These are phyloP conservation scores for Globisporangium middletonii DNA, from an alignment of 352 stramenopile species.

Conservation along the genomic window DNA sequence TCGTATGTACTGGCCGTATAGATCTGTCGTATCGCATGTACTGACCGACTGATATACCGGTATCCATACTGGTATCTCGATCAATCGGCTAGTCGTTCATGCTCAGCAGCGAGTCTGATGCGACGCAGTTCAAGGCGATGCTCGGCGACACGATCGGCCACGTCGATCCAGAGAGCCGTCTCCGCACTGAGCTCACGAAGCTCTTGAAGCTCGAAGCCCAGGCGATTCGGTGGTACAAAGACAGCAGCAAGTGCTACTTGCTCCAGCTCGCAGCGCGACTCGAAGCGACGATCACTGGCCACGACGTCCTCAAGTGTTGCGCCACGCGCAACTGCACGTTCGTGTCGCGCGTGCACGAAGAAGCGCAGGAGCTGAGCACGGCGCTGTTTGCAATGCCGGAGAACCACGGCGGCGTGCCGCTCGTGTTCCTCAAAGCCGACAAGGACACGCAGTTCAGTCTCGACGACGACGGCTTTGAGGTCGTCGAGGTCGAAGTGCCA, in stretches of 20 bases:
- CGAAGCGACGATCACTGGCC: conserved; percentile 28
- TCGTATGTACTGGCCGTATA: background rate
- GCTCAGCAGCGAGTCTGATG: conserved; percentile 27
- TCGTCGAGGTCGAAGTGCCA: conserved; percentile 28
- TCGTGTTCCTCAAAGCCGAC: conserved; percentile 63
- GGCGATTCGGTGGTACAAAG: conserved; percentile 68
- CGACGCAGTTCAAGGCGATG: conserved; percentile 33
- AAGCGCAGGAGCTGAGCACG: conserved; percentile 38
- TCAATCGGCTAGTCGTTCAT: conserved; percentile 59
- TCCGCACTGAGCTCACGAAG: conserved; percentile 53
- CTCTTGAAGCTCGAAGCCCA: conserved; percentile 64
- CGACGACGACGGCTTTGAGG: conserved; percentile 80
- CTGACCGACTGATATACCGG: no score
- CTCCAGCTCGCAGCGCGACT: conserved; percentile 51
- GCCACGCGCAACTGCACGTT: conserved; percentile 35
- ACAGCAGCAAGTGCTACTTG: conserved; percentile 61
- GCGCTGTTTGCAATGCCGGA: conserved; percentile 65
- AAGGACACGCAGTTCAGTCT: conserved; percentile 70
- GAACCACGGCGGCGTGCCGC: conserved; percentile 68
- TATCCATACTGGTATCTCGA: no score
- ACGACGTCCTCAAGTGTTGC: conserved; percentile 49
- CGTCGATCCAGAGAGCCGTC: conserved; percentile 26
- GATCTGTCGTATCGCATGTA: no score
- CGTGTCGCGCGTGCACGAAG: conserved; percentile 37
- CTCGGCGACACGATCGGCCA: conserved; percentile 45